phyloP scores from a whole-genome alignment of 2,329 filamentous ascomycete genomes.

The Fusarium devonianum region DNA sequence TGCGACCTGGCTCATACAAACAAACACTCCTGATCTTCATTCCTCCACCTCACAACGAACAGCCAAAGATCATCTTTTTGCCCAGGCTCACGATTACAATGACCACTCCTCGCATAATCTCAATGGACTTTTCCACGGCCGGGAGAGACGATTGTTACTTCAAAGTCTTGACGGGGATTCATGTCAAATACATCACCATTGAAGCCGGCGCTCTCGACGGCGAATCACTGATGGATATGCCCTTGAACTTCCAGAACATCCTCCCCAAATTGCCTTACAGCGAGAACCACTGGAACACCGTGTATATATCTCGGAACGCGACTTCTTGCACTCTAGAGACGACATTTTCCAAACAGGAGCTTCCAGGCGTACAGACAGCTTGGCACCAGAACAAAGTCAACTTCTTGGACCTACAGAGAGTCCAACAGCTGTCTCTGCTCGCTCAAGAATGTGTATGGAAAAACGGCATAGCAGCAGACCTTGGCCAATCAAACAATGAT shows the following conservation, averaged over 20 bases:
- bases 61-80: neutral
- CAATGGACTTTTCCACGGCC: conserved; percentile 3
- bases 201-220: neutral
- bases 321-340: neutral
- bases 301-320: conserved; percentile 6
- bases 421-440: neutral
- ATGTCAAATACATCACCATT: conserved; percentile 10
- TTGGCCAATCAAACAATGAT: too few relatives aligned
- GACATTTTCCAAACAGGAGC: neutral
- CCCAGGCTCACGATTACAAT: neutral
- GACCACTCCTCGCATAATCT: conserved; percentile 3
- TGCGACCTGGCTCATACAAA: too few relatives aligned
- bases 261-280: conserved; percentile 2
- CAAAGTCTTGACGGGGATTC: neutral
- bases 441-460: neutral
- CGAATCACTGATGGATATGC: conserved; percentile 10
- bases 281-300: conserved; percentile 1
- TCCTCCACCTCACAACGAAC: too few relatives aligned
- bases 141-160: conserved; percentile 6
- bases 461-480: too few relatives aligned
- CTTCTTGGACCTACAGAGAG: conserved; percentile 4
- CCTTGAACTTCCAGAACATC: conserved; percentile 7
- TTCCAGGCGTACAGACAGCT: neutral
- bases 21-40: too few relatives aligned
- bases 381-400: conserved; percentile 4